Percentiles rank a stretch among this genome's conserved stretches.
phyloP scores from a whole-genome alignment of 108 stramenopile species.

The Cyclotella distinguenda region DNA sequence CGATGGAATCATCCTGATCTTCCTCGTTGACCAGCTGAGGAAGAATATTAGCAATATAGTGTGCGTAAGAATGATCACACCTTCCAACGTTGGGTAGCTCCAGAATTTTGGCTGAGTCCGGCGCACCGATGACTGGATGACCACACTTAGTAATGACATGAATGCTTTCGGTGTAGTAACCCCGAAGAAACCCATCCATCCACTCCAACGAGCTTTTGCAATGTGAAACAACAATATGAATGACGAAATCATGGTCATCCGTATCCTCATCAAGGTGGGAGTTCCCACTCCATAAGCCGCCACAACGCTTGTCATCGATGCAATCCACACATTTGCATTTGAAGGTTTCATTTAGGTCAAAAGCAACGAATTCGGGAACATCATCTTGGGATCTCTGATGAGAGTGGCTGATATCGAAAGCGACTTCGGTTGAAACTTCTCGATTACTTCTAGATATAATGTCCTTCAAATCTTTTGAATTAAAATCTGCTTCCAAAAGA shows the following conservation, averaged over 20 bases:
- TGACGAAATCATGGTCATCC: not conserved
- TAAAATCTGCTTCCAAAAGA: not conserved
- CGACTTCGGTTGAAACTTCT: not conserved
- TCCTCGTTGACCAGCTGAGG: not conserved
- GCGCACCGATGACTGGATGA: slow-evolving; percentile 25
- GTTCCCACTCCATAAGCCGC: slow-evolving; percentile 16
- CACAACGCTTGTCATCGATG: slow-evolving; percentile 4
- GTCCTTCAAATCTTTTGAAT: not conserved
- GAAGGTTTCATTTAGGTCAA: not conserved
- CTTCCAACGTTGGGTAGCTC: slow-evolving; percentile 46
- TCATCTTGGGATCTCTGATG: too few relatives aligned
- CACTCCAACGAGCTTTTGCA: slow-evolving; percentile 7
- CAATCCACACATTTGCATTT: slow-evolving; percentile 21
- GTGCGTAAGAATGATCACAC: slow-evolving; percentile 47
- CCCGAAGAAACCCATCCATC: slow-evolving; percentile 9
- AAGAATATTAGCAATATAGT: slow-evolving; percentile 29
- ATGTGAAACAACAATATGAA: slow-evolving; percentile 23
- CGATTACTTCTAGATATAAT: not conserved
- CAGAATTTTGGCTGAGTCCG: slow-evolving; percentile 6
- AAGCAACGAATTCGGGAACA: too few relatives aligned
- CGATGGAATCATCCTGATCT: slow-evolving; percentile 21
- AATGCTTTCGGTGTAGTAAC: slow-evolving; percentile 17
- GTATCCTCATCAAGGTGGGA: not conserved
- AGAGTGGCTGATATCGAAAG: not conserved
- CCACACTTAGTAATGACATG: slow-evolving; percentile 44